A percentile compares a stretch with the other conserved stretches of the same genome.
Conservation (phyloP, 2,329 filamentous ascomycete species). For the Pestalotiopsis fici region DNA sequence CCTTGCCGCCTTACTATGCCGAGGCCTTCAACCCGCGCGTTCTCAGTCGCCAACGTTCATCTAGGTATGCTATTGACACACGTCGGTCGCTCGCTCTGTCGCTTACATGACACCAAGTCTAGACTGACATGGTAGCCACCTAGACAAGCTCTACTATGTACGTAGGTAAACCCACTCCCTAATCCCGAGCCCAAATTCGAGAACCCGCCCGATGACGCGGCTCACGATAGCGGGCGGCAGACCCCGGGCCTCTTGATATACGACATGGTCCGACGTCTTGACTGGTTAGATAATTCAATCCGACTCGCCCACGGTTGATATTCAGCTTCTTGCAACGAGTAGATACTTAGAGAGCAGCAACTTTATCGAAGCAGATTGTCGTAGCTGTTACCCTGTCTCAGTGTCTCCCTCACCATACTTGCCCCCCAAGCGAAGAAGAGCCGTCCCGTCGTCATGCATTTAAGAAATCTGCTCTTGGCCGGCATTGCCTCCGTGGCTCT, state of each 20-base stretch:
- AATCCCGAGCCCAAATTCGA: not conserved
- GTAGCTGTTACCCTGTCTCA: not conserved
- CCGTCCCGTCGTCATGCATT: not conserved
- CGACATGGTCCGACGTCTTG: not conserved
- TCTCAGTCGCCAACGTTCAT: too few relatives aligned
- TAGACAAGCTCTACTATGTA: not conserved
- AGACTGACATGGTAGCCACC: not conserved
- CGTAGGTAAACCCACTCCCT: not conserved
- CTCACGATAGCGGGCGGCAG: not conserved
- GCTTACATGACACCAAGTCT: not conserved
- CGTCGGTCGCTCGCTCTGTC: too few relatives aligned
- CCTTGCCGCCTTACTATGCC: too few relatives aligned
- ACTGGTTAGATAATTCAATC: not conserved
- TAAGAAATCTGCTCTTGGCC: not conserved
- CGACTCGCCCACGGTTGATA: not conserved
- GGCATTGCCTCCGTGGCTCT: not conserved
- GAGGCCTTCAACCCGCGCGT: too few relatives aligned
- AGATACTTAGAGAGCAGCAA: not conserved
- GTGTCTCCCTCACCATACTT: not conserved
- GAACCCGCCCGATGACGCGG: conserved; percentile 2
- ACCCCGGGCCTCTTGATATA: not conserved
- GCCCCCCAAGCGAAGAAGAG: not conserved
- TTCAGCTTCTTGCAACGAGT: not conserved
- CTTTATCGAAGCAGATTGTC: not conserved
- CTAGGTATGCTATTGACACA: too few relatives aligned